Evolutionary conservation across 352 stramenopile genomes (phyloP).

Genomic region (Phytopythium cucurbitacearum): DNA sequence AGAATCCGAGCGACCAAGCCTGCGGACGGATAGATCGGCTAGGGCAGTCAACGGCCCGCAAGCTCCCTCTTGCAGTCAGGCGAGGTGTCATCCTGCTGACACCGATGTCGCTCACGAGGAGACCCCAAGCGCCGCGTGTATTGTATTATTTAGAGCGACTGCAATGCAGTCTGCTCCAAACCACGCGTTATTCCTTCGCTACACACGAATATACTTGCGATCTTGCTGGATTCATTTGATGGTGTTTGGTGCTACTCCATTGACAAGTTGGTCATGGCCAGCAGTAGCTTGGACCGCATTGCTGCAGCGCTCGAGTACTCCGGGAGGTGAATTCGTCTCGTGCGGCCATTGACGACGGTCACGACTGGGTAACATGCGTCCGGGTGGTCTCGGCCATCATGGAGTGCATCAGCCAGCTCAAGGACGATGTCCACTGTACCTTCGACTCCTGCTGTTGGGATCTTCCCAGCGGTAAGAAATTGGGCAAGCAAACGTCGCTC

Average conservation of each 20-base stretch:
- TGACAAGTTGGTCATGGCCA: slow-evolving; percentile 43
- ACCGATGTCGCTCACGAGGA: too few relatives aligned
- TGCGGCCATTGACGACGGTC: slow-evolving; percentile 14
- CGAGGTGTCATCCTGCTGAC: too few relatives aligned
- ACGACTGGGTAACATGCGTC: slow-evolving; percentile 64
- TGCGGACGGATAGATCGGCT: too few relatives aligned
- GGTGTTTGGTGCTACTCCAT: neutral
- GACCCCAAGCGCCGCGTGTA: too few relatives aligned
- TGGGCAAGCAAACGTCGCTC: slow-evolving; percentile 35
- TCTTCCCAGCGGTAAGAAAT: slow-evolving; percentile 36
- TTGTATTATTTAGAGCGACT: too few relatives aligned
- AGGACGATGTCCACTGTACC: slow-evolving; percentile 21
- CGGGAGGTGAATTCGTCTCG: slow-evolving; percentile 48
- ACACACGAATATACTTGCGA: too few relatives aligned
- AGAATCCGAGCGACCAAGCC: too few relatives aligned
- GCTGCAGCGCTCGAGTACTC: slow-evolving; percentile 43
- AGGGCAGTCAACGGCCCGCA: too few relatives aligned
- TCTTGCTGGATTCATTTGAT: too few relatives aligned
- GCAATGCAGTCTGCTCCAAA: too few relatives aligned
- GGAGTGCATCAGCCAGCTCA: slow-evolving; percentile 36
- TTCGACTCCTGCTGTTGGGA: neutral
- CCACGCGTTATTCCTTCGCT: too few relatives aligned
- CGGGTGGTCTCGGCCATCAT: slow-evolving; percentile 37
- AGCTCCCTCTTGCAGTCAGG: too few relatives aligned
- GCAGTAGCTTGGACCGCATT: slow-evolving; percentile 53